Evolutionary conservation across 345 rosid genomes (phyloP), one percentile per base, ranked within the genome.

Genomic region (Murraya paniculata): DNA sequence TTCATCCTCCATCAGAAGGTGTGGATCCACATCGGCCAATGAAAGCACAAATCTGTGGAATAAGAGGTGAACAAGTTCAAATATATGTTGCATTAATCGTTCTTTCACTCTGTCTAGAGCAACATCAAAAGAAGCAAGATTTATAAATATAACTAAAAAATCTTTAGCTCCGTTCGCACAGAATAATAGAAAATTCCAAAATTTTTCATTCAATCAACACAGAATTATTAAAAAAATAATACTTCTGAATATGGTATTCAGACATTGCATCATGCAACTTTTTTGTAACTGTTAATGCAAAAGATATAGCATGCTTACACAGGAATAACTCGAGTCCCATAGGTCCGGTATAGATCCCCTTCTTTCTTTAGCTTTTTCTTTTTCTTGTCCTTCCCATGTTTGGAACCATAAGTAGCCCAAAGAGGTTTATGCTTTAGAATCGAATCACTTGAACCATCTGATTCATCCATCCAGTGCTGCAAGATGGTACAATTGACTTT

Each of bases 321-420:
- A 79, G 99, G 99, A 88, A 96, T 89, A 78, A 96, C 98, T 91
- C 98, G 89, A 41, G 99, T 96, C 84, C 99, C 99, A 73, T 90
- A 94, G 61, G 99, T 94, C 68, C 94, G 90, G 77, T 91, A 84
- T 76, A 94, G 79, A 81, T 90, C 90, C 53, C 98, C 99, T 78
- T 79, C 85, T 81, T 90, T 93, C 90, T 84, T 91, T 68, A 70
- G 86, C 35, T 56, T 71, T 74, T 82, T 86, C 87, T 85, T 93
- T 82, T 91, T 88, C 85, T 89, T 94, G 64, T 82, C 85, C 83
- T 87, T 91, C 59, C 82, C 82, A 56, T 39, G 77, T 80, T 79
- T 89, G 9, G 91, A 84, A 79, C 79, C 85, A 80, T 89, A 86
- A 84, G 91, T 76, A 78, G 89, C 93, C 99, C 99, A 97, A 68